These are phyloP conservation scores for Melanomma pulvis-pyrius DNA, from an alignment of 495 filamentous ascomycete species.

Conservation along the genomic window DNA sequence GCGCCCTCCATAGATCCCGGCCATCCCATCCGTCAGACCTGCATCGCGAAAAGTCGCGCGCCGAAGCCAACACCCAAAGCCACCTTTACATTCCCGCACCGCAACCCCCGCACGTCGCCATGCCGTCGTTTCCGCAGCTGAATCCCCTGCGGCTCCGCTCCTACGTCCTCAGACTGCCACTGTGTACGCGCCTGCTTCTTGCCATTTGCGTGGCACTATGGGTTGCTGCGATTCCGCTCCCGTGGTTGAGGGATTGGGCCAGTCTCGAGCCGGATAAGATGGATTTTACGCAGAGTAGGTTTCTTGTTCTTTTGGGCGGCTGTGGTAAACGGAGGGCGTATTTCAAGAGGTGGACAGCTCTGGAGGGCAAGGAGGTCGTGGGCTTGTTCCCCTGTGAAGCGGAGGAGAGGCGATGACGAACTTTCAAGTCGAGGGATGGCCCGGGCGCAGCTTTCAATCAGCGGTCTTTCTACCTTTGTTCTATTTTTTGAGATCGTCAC, in stretches of 20 bases:
- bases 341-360: not conserved
- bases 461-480: not conserved
- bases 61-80: constrained; percentile 16
- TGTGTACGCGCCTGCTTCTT: constrained; percentile 79
- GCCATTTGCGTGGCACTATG: constrained; percentile 69
- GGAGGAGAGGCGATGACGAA: too few species aligned
- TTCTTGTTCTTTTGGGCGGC: constrained; percentile 10
- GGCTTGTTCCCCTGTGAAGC: not conserved
- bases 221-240: constrained; percentile 58
- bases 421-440: too few species aligned
- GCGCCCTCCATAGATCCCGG: not conserved
- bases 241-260: constrained; percentile 75
- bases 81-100: constrained; percentile 11
- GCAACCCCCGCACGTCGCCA: constrained; percentile 12
- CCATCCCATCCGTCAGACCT: not conserved
- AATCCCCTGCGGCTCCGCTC: constrained; percentile 51
- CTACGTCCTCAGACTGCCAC: constrained; percentile 82
- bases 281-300: constrained; percentile 73
- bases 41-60: not conserved
- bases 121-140: constrained; percentile 42
- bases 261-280: constrained; percentile 77
- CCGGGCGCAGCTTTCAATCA: too few species aligned
- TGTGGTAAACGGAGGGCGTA: not conserved
- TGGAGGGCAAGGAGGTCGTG: not conserved
- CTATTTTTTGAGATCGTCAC: not conserved